phyloP scores from a whole-genome alignment of 306 rosid species.

The Acacia melanoxylon region DNA sequence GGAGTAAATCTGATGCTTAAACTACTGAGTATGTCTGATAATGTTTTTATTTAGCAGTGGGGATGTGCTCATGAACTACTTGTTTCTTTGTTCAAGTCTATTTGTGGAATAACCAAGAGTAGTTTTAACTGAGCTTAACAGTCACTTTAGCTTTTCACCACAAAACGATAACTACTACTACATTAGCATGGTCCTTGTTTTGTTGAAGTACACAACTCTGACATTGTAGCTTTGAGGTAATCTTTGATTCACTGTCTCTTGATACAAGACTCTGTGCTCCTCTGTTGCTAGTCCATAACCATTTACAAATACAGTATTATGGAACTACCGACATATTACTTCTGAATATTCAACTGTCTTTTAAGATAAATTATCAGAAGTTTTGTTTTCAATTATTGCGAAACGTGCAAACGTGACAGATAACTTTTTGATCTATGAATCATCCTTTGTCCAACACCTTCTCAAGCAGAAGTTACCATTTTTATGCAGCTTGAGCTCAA shows the following conservation, averaged over 20 bases:
- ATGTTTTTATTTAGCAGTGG: not conserved
- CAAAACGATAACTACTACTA: not conserved
- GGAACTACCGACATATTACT: slow-evolving; percentile 16
- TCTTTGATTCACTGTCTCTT: not conserved
- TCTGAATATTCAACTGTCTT: slow-evolving; percentile 10
- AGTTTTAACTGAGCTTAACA: not conserved
- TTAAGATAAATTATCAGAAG: slow-evolving; percentile 13
- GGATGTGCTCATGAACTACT: not conserved
- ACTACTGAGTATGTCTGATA: not conserved
- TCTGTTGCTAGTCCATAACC: not conserved
- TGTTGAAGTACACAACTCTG: not conserved
- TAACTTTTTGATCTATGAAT: slow-evolving; percentile 14
- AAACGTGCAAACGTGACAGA: not conserved
- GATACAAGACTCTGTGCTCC: slow-evolving; percentile 7
- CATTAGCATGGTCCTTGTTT: slow-evolving; percentile 1
- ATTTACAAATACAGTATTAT: not conserved
- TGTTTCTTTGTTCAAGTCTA: not conserved
- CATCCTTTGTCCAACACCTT: slow-evolving; percentile 6
- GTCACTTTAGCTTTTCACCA: not conserved
- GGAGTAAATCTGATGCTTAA: not conserved
- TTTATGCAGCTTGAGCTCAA: slow-evolving; percentile 73
- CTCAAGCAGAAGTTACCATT: slow-evolving; percentile 24
- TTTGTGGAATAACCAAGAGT: slow-evolving; percentile 7
- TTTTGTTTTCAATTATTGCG: not conserved
- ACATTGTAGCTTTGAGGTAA: not conserved